Evolutionary conservation across 768 basidiomycete genomes (phyloP).

Genomic region (Podaxis pistillaris): DNA sequence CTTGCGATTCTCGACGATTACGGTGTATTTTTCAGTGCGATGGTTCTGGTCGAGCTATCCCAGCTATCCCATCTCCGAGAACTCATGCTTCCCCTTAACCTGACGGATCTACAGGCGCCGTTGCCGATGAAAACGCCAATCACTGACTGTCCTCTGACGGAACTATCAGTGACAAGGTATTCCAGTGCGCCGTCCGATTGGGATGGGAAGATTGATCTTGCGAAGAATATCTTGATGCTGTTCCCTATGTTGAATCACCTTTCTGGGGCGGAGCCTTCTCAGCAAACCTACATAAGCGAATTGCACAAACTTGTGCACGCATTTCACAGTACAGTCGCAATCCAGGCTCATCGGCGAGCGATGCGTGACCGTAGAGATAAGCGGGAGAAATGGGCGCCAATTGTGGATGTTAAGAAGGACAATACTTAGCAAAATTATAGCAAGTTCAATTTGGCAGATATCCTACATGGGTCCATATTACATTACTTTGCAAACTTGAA

Average conservation of each 20-base stretch:
- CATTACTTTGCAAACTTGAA: slow-evolving; percentile 10
- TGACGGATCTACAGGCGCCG: background rate
- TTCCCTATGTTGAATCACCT: background rate
- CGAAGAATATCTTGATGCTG: background rate
- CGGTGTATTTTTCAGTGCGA: background rate
- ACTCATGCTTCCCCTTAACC: background rate
- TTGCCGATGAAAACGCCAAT: background rate
- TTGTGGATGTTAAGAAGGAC: background rate
- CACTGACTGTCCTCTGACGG: background rate
- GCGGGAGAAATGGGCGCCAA: background rate
- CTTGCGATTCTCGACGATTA: background rate
- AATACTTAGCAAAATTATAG: background rate
- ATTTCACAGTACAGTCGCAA: background rate
- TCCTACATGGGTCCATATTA: background rate
- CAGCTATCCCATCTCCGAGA: background rate
- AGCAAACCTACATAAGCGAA: background rate
- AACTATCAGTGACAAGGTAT: background rate
- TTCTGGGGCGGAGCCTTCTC: too few relatives aligned
- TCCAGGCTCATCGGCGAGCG: background rate
- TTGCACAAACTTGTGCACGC: background rate
- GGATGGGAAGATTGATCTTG: background rate
- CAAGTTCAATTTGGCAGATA: too few relatives aligned
- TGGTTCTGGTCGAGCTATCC: background rate
- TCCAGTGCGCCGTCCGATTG: background rate
- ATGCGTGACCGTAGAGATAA: background rate